These are phyloP conservation scores for Hirsutella thompsonii DNA, from an alignment of 2,329 filamentous ascomycete genomes.

Conservation along the genomic window DNA sequence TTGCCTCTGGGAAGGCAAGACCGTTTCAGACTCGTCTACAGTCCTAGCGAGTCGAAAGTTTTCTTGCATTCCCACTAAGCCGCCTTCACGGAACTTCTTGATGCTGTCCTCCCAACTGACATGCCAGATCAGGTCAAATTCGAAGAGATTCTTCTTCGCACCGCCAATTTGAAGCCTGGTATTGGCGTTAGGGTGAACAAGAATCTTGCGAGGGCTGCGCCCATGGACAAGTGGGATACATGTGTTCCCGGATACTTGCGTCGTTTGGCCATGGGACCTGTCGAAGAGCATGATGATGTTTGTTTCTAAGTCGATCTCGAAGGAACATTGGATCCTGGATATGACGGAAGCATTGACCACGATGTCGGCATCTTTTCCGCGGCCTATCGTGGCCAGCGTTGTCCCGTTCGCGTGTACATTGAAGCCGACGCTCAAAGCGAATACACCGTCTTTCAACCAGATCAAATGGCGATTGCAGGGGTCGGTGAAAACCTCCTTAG, in stretches of 20 bases:
- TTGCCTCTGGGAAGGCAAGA: neutral
- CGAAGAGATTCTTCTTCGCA: neutral
- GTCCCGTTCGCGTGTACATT: too few species aligned
- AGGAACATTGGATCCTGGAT: constrained; percentile 3
- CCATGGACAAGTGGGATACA: neutral
- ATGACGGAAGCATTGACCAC: neutral
- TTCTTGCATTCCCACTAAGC: neutral
- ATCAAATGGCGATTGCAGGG: neutral
- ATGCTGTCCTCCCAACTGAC: neutral
- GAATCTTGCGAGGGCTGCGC: neutral
- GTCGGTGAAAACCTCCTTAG: neutral
- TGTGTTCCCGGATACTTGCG: constrained; percentile 2
- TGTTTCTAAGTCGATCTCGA: constrained; percentile 1
- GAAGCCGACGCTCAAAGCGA: neutral
- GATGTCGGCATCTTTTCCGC: neutral
- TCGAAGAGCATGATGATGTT: constrained; percentile 5
- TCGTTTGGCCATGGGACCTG: constrained; percentile 1
- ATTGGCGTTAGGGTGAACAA: neutral
- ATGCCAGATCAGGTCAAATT: constrained; percentile 2
- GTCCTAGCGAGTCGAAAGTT: neutral
- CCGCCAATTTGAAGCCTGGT: constrained; percentile 4
- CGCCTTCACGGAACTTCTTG: neutral
- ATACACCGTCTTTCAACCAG: neutral
- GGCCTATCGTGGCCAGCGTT: neutral
- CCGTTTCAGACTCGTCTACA: neutral